These are phyloP conservation scores for Neofusicoccum ribis DNA, from an alignment of 2,329 filamentous ascomycete genomes.

Conservation along the genomic window DNA sequence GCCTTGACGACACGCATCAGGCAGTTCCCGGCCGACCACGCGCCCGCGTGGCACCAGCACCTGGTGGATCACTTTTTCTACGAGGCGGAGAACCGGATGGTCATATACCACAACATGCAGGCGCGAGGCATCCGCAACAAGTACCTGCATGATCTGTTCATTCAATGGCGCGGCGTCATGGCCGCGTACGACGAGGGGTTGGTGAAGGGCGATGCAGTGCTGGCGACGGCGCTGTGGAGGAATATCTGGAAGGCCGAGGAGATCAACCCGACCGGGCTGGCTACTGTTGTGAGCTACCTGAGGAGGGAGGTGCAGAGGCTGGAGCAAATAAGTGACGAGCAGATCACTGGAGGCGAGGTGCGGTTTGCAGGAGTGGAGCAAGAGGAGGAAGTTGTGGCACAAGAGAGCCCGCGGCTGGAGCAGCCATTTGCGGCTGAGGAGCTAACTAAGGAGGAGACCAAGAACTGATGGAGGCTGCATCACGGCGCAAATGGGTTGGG, in stretches of 20 bases:
- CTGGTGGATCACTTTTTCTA: conserved; percentile 95
- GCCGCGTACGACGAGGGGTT: conserved; percentile 83
- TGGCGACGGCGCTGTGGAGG: conserved; percentile 85
- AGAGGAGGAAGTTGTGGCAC: neutral
- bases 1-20: conserved; percentile 81
- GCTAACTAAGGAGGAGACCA: neutral
- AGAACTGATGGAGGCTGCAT: neutral
- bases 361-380: neutral
- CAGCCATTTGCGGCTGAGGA: neutral
- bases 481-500: neutral
- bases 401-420: conserved; percentile 3
- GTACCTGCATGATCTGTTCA: conserved; percentile 81
- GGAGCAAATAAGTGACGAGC: conserved; percentile 54
- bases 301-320: conserved; percentile 57
- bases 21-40: conserved; percentile 68
- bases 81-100: conserved; percentile 81
- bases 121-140: conserved; percentile 58
- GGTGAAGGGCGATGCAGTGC: conserved; percentile 71
- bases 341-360: conserved; percentile 45
- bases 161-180: conserved; percentile 87
- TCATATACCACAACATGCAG: conserved; percentile 70
- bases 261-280: conserved; percentile 62
- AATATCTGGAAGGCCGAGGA: conserved; percentile 81
- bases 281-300: conserved; percentile 64
- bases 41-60: conserved; percentile 81